Conservation (phyloP, 1,139 yeast species). For the Diutina pseudorugosa region DNA sequence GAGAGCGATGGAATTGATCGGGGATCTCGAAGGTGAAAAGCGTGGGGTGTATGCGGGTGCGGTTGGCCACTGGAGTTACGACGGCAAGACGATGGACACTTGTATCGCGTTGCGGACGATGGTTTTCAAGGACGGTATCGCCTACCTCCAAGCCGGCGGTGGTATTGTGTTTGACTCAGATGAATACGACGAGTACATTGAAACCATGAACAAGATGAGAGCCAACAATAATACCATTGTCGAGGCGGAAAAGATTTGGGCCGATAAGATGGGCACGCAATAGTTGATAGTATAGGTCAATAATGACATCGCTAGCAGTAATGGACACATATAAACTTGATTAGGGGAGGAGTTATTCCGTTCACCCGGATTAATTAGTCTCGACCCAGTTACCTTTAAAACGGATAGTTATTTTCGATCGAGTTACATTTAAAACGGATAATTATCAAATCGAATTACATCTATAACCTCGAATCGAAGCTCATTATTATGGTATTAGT, state of each 20-base stretch:
- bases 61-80: constrained; percentile 97
- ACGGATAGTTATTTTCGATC: too few species aligned
- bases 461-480: too few species aligned
- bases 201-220: constrained; percentile 94
- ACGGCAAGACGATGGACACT: constrained; percentile 86
- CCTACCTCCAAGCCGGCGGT: constrained; percentile 96
- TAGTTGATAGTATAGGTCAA: background rate
- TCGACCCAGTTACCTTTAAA: too few species aligned
- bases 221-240: constrained; percentile 84
- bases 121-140: constrained; percentile 85
- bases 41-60: constrained; percentile 98
- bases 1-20: constrained; percentile 88
- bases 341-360: too few species aligned
- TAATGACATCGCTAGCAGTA: background rate
- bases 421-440: background rate
- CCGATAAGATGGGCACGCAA: background rate
- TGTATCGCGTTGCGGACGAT: constrained; percentile 95
- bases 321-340: too few species aligned
- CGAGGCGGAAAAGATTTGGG: constrained; percentile 80
- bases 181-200: constrained; percentile 88
- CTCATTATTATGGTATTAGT: too few species aligned
- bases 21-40: constrained; percentile 80
- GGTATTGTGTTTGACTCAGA: constrained; percentile 95
- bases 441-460: too few species aligned
- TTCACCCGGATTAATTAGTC: too few species aligned